phyloP scores from a whole-genome alignment of 306 rosid genomes.

The Prunus kanzakura region DNA sequence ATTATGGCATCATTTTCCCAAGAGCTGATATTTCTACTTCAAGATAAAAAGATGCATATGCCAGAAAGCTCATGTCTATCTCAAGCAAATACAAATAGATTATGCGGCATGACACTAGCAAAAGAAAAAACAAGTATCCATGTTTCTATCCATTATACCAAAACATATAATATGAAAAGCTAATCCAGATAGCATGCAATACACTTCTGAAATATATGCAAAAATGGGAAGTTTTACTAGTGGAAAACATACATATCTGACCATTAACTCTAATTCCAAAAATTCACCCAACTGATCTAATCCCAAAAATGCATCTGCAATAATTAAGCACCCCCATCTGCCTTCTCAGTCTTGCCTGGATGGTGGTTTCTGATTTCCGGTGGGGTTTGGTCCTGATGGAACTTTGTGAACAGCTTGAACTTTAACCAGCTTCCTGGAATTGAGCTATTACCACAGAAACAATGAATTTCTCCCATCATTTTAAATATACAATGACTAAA shows the following conservation, averaged over 20 bases:
- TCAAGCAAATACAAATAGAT: too few species aligned
- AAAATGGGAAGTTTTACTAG: background rate
- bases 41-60: too few species aligned
- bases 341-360: constrained; percentile 13
- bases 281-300: background rate
- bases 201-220: background rate
- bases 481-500: background rate
- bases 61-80: too few species aligned
- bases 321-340: background rate
- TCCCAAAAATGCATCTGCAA: background rate
- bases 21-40: too few species aligned
- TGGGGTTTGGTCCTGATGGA: constrained; percentile 35
- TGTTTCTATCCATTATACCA: too few species aligned
- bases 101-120: too few species aligned
- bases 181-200: too few species aligned
- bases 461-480: background rate
- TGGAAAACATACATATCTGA: constrained; percentile 9
- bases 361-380: constrained; percentile 31
- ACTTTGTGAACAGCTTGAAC: background rate
- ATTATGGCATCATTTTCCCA: too few species aligned
- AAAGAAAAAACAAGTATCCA: too few species aligned
- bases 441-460: constrained; percentile 15
- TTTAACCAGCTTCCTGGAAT: constrained; percentile 15
- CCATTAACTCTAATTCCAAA: background rate
- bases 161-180: too few species aligned